Base-by-base conservation (phyloP, 176 grass and related monocot species). In the Tuctoria greenei region DNA sequence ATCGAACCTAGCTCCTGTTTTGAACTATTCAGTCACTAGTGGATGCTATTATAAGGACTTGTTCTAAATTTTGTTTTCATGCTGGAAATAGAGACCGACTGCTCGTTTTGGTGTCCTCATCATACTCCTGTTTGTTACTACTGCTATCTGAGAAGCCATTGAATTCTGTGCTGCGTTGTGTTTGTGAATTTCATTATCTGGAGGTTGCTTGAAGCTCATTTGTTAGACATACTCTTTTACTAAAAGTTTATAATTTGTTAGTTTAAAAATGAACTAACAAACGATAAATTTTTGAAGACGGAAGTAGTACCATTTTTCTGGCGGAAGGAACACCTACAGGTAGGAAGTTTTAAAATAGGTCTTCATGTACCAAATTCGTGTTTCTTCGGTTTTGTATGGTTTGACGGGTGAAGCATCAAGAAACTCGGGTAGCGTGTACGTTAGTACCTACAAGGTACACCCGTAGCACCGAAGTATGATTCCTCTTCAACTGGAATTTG, bases 1-100 rank as follows among this genome's bases (percentile, higher is more conserved):
- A 76, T 38, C 2, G 18, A 62, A 61, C 25, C 67, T 71, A 71
- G 57, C 31, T 13, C 7, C 11, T 62, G 18, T 44, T 62, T 73
- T 73, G 43, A 61, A 79, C 10, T 42, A 46, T 79, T 67, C 80
- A 55, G 43, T 28, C 14, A 23, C 38, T 88, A 83, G 62, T 79
- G 54, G 15, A 61, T 83, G 75, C 39, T 73, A 56, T 67, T 4
- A 27, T 37, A 54, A 67, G 42, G 37, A 62, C 44, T 56, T 47
- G 27, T 55, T 79, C 69, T 69, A 39, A 84, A 83, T 88, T 88
- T 75, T 79, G 69, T 79, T 75, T 75, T 63, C n/a, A 16, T 54
- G 62, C 70, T 79, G 80, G 68, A 52, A 69, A 79, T 54, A 87
- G 61, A 73, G 43, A 78, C 79, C 74, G 77, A 40, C 26, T 6